Conservation (phyloP, 768 basidiomycete genomes). For the Cystofilobasidium ferigula region DNA sequence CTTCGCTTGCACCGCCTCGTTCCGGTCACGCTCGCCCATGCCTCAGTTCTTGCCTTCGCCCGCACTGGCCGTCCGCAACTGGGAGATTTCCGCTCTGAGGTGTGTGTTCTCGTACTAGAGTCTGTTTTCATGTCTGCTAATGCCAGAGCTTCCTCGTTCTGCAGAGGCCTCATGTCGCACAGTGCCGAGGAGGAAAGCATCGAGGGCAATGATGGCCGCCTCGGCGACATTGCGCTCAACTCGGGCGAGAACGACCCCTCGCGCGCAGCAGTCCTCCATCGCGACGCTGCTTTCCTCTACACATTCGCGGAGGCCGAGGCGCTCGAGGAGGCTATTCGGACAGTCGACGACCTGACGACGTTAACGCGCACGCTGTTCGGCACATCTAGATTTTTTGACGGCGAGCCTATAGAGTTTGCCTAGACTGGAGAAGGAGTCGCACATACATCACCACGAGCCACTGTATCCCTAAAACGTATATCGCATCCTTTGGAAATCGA, state of each 20-base stretch:
- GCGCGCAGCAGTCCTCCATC: background rate
- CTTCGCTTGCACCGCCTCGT: conserved; percentile 35
- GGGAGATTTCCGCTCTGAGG: conserved; percentile 17
- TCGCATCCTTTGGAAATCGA: too few relatives aligned
- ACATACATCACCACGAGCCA: background rate
- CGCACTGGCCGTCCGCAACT: conserved; percentile 29
- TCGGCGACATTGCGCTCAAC: conserved; percentile 4
- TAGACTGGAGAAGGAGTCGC: background rate
- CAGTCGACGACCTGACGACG: conserved; percentile 10
- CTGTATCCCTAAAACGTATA: background rate
- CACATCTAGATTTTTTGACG: background rate
- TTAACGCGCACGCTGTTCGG: background rate
- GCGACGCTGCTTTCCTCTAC: conserved; percentile 16
- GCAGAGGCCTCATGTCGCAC: conserved; percentile 1
- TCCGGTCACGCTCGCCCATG: conserved; percentile 35
- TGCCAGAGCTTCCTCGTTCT: background rate
- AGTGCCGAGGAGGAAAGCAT: background rate
- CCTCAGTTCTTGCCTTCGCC: conserved; percentile 38
- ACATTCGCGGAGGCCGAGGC: conserved; percentile 22
- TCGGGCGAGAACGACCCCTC: background rate
- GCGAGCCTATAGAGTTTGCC: background rate
- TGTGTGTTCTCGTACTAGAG: background rate
- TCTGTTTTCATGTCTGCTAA: conserved; percentile 6
- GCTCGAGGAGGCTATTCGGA: conserved; percentile 15
- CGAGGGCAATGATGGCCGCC: background rate